Evolutionary conservation across 495 filamentous ascomycete species (phyloP), one percentile per base, ranked within the genome.

Genomic region (Neurospora sp.): DNA sequence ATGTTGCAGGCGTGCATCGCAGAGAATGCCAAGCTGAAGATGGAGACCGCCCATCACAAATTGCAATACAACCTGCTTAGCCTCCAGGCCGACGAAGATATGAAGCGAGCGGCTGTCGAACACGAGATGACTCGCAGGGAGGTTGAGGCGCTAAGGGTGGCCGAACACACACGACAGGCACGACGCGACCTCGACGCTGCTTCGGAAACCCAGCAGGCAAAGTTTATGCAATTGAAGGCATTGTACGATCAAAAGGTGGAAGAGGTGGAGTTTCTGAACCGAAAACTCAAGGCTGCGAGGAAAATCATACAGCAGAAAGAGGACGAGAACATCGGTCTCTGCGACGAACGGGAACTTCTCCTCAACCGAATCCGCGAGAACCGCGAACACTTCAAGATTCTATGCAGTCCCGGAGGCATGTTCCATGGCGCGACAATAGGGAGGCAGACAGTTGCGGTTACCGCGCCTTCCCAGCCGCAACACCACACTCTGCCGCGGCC

Each of bases 41-140:
- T 93, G 85, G 91, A 92, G 66, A 91, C 92, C 1, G 90, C 96
- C 35, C 96, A 99, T 78, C 91, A 96, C 84, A 97, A 96, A 78
- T 83, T 99, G 68, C 95, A 98, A 79, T 93, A 96, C 78, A 93
- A 90, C 76, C 86, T 99, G 74, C 87, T 97, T 31, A 90, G 86
- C 69, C 92, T 98, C 70, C 93, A 96, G 77, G 95, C 92, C 53
- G 88, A 91, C 39, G 94, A 97, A 80, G 91, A 94, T 35, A 87
- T 92, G 5, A 94, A 96, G 80, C 89, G 94, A 44, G 93, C 94
- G 73, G 92, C 90, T 42, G 96, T 98, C 12, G 96, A 99, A 81
- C 93, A 96, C 72, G 92, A 96, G 69, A 93, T 98, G 84, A 92
- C 91, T n/a, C 90, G 91, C 72, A 88, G 92, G 40, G 96, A 99